Percentiles rank a stretch among this genome's conserved stretches.
Evolutionary conservation across 148 eudicot species (phyloP).

Genomic region (Chenopodium suecicum): DNA sequence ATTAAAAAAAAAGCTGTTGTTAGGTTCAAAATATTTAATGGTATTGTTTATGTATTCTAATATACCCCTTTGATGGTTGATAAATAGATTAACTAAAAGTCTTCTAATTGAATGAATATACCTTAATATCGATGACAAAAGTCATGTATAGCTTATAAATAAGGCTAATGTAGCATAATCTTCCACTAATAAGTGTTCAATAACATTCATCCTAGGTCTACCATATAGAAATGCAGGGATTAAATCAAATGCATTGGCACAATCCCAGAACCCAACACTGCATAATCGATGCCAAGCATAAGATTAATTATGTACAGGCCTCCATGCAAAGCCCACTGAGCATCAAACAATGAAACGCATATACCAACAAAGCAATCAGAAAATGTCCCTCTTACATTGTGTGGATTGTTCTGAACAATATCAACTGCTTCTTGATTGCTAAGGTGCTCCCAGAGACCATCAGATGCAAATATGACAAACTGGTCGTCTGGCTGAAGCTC

Average conservation of each 20-base stretch:
- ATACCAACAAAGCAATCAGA: not conserved
- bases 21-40: too few species aligned
- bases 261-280: not conserved
- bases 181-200: not conserved
- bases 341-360: not conserved
- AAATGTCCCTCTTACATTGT: slow-evolving; percentile 42
- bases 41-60: not conserved
- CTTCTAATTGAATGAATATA: not conserved
- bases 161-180: not conserved
- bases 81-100: not conserved
- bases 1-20: too few species aligned
- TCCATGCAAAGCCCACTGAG: slow-evolving; percentile 3
- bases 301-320: not conserved
- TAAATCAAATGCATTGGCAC: not conserved
- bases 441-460: slow-evolving; percentile 88
- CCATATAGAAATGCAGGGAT: not conserved
- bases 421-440: slow-evolving; percentile 83
- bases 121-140: too few species aligned
- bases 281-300: not conserved
- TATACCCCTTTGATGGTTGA: not conserved
- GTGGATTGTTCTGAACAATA: slow-evolving; percentile 65
- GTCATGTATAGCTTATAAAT: not conserved
- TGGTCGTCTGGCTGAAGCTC: slow-evolving; percentile 68
- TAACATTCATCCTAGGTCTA: not conserved
- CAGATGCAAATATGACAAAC: slow-evolving; percentile 83